Evolutionary conservation across 257 asterid species (phyloP), one percentile per base, ranked within the genome.

Genomic region (Rauvolfia tetraphylla): DNA sequence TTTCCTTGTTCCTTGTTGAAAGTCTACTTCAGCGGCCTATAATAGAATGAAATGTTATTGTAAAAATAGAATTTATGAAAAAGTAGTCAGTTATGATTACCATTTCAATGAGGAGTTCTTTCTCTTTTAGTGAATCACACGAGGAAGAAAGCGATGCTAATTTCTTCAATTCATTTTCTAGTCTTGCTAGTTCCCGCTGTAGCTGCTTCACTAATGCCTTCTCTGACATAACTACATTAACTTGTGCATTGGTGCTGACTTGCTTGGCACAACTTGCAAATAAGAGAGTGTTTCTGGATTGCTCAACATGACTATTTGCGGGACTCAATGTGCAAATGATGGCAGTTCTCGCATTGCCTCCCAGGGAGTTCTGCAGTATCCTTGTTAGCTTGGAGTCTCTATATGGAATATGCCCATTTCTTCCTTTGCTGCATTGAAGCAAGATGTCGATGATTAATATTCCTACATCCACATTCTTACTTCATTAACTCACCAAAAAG

Each of bases 181-280:
- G 74, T 66, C 96, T 86, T 25, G 96, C 90, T 25, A 93, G 79
- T 74, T 95, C 99, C 70, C 65, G 90, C 66, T 92, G 97, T 78
- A 95, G 87, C 65, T 89, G 96, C 88, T 91, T 95, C 78, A 95
- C 96, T 34, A 95, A 75, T 14, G 94, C 93, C 83, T 93, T 95
- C 85, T 95, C 97, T 3, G 98, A 89, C 96, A 93, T 89, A 75
- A 93, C 93, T 22, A 90, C 90, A 27, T 95, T 93, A 48, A 91
- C 98, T 22, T 87, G 95, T 22, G 98, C 97, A 8, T 84, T 95
- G 9, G 95, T 91, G 76, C 81, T 80, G 29, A 95, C 96, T 77
- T 90, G 90, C 85, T 95, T 95, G 74, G 99, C 99, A n/a, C 99
- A 95, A 75, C 87, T 95, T 20, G 99, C 98, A 61, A 95, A 95